Percentiles rank a stretch among this genome's conserved stretches.
Conservation (phyloP, 2,329 filamentous ascomycete species). For the Lasiodiplodia hormozganensis region DNA sequence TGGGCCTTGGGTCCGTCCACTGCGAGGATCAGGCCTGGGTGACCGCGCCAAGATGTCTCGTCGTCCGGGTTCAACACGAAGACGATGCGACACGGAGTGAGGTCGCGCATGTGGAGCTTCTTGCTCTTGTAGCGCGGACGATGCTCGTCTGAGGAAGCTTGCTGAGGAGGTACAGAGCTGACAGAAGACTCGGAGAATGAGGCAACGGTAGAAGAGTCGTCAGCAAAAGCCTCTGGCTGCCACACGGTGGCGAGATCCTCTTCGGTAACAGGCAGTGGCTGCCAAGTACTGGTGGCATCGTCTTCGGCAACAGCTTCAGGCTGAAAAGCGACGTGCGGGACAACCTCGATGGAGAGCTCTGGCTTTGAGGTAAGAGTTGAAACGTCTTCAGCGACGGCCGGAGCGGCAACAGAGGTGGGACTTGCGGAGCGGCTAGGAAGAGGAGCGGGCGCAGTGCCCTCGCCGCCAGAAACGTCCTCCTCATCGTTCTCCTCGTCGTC, state of each 20-base stretch:
- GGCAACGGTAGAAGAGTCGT: too few species aligned
- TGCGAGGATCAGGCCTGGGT: not conserved
- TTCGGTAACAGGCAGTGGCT: too few species aligned
- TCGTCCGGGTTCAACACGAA: not conserved
- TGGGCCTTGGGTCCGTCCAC: not conserved
- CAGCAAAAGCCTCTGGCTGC: too few species aligned
- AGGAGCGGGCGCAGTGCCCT: not conserved
- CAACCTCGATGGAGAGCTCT: not conserved
- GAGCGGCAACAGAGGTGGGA: not conserved
- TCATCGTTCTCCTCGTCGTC: not conserved
- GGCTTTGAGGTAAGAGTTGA: not conserved
- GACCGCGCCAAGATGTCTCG: slow-evolving; percentile 7
- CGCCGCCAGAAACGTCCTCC: not conserved
- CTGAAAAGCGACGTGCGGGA: too few species aligned
- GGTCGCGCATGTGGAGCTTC: not conserved
- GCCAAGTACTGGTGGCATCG: not conserved
- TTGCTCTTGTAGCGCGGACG: not conserved
- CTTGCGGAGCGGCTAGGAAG: not conserved
- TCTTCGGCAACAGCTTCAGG: too few species aligned
- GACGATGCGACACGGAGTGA: not conserved
- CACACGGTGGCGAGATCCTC: too few species aligned
- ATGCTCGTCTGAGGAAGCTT: too few species aligned
- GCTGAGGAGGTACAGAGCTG: too few species aligned
- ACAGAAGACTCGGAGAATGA: too few species aligned
- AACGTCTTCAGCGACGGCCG: not conserved